Evolutionary conservation across 345 rosid species (phyloP).

Genomic region (Eucalyptus shirleyi): DNA sequence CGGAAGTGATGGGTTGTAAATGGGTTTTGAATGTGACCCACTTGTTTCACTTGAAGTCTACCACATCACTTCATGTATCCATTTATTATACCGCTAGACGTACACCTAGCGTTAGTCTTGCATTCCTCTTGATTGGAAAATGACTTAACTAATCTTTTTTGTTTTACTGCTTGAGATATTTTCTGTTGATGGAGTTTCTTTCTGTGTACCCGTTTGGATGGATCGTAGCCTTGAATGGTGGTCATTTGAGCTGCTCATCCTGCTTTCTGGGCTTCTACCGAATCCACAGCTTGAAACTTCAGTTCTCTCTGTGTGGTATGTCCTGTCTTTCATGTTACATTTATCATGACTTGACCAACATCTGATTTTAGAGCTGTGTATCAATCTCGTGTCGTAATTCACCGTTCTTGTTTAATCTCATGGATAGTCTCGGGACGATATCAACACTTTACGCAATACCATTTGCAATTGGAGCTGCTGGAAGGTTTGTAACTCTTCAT

Average conservation of each 20-base stretch:
- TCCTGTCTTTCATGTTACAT: neutral
- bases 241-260: conserved; percentile 76
- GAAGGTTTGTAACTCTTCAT: conserved; percentile 19
- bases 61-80: neutral
- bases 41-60: neutral
- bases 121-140: neutral
- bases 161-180: neutral
- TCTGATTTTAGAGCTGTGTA: neutral
- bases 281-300: conserved; percentile 89
- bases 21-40: neutral
- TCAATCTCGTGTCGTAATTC: neutral
- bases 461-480: conserved; percentile 51
- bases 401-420: neutral
- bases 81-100: neutral
- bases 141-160: neutral
- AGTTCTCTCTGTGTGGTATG: conserved; percentile 79
- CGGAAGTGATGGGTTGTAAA: neutral
- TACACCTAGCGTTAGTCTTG: neutral
- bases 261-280: conserved; percentile 79
- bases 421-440: conserved; percentile 41
- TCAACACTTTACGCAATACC: conserved; percentile 44
- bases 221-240: conserved; percentile 85
- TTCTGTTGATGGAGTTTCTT: neutral
- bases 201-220: neutral
- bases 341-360: neutral